Evolutionary conservation across 441 rosid genomes (phyloP).

Genomic region (Syzygium syzygioides): DNA sequence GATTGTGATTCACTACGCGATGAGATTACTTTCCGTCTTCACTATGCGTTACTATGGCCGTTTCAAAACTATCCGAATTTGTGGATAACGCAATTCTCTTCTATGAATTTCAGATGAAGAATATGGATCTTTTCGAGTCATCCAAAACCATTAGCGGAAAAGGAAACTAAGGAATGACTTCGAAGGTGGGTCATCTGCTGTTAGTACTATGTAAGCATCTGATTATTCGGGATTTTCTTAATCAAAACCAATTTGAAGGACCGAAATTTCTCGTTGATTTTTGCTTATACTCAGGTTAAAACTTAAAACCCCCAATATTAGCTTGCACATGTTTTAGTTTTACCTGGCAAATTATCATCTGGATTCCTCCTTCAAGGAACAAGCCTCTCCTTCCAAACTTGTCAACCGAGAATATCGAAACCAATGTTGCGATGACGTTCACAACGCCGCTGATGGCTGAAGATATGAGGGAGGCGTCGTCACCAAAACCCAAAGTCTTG

Average conservation of each 20-base stretch:
- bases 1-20: background rate
- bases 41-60: background rate
- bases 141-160: background rate
- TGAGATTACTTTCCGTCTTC: background rate
- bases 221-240: background rate
- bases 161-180: background rate
- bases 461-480: background rate
- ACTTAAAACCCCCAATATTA: background rate
- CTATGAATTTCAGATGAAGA: background rate
- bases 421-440: background rate
- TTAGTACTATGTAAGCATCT: background rate
- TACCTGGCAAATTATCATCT: constrained; percentile 3
- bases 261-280: background rate
- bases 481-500: constrained; percentile 2
- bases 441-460: background rate
- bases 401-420: background rate
- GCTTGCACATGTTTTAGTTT: background rate
- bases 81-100: background rate
- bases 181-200: background rate
- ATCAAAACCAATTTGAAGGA: background rate
- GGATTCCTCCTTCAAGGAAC: constrained; percentile 2
- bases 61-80: background rate
- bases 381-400: background rate
- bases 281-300: background rate
- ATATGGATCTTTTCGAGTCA: background rate